Evolutionary conservation across 2,329 filamentous ascomycete species (phyloP).

Genomic region (Fusarium tuaranense): DNA sequence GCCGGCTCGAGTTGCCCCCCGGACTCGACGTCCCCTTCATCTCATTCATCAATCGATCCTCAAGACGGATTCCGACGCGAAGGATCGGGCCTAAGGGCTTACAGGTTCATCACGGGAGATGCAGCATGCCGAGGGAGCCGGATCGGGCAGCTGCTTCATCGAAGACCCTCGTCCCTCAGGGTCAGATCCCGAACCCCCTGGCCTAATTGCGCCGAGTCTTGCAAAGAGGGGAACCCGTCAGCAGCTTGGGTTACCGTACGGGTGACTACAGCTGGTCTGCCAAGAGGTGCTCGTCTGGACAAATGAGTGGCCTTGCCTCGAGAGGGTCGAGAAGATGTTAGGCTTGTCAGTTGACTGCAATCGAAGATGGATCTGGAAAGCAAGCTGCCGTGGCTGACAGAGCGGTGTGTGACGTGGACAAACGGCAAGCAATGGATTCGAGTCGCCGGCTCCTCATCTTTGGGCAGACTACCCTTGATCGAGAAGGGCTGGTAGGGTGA

Average conservation of each 20-base stretch:
- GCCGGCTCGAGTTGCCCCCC: constrained; percentile 27
- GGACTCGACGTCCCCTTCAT: background rate
- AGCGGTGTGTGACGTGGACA: constrained; percentile 1
- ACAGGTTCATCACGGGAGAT: background rate
- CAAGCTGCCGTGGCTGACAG: background rate
- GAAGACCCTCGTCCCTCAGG: background rate
- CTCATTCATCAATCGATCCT: background rate
- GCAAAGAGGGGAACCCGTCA: background rate
- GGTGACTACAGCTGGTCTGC: background rate
- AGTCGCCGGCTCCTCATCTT: background rate
- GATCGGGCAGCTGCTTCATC: constrained; percentile 11
- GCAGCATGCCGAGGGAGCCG: background rate
- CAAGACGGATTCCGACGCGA: background rate
- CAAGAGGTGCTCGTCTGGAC: background rate
- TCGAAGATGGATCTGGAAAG: background rate
- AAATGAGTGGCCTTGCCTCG: background rate
- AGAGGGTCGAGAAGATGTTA: background rate
- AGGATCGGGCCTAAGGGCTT: background rate
- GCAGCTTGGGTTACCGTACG: background rate
- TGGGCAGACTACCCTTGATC: background rate
- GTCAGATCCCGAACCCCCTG: background rate
- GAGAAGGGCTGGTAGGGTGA: background rate
- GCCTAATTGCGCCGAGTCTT: background rate
- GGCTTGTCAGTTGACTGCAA: background rate
- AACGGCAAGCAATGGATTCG: background rate